Base-by-base conservation (phyloP, 2,329 filamentous ascomycete species). In the Penicillium paneum region DNA sequence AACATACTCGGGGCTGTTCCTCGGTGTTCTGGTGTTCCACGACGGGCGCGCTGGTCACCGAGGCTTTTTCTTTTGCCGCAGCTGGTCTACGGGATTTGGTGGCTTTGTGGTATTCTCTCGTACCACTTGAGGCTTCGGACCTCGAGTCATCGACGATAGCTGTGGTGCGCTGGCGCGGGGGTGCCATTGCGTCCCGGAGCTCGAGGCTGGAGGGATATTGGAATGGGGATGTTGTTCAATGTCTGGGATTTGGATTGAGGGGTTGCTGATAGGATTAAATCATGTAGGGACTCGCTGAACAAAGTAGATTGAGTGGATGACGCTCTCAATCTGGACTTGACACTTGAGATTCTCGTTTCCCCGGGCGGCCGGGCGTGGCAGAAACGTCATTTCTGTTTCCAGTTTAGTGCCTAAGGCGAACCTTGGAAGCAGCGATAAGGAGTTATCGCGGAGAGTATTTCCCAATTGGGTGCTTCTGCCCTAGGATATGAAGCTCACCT, bases 111-210 rank as follows among this genome's bases (percentile, higher is more conserved):
- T 65, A 65, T 54, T 76, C 74, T 61, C 69, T 72, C 13, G 73
- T 71, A 39, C 72, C 68, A 56, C 74, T 78, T 34, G 76, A 77
- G n/a, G 74, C 72, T 68, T 79, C 77, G 17, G 76, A 78, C 55
- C 76, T 69, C 26, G 76, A 76, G 62, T 79, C 77, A 54, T 79
- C 77, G 44, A 73, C 64, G 51, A 66, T 60, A 21, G 70, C 66
- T 28, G 70, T 58, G 44, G 70, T 67, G 49, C 76, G 75, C 62
- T 75, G 73, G 55, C 76, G 75, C 62, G 76, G 74, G 61, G 77
- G 76, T 55, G 76, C 71, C 76, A 79, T 79, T 57, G 52, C 60
- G 55, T 52, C 26, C 45, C 21, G 28, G 51, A 52, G 48, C 52
- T 54, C 32, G 39, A 45, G 48, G 49, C 38, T 53, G 41, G 57